These are phyloP conservation scores for Fomitopsis pulvina DNA, from an alignment of 768 basidiomycete genomes.

Conservation along the genomic window DNA sequence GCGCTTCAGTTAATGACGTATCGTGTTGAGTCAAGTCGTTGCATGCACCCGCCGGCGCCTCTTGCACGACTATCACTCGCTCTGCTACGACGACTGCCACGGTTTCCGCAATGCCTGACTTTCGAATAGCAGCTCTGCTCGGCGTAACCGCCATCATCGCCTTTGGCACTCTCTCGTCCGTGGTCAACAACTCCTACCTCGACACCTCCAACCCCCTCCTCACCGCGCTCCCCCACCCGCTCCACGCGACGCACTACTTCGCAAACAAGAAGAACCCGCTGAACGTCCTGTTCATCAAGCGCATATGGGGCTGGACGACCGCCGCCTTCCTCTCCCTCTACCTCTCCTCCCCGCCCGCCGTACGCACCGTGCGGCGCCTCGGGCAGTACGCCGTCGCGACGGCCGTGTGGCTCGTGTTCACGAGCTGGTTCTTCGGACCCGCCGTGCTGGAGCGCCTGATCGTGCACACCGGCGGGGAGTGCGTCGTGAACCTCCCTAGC, in stretches of 20 bases:
- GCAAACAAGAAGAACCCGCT: constrained; percentile 76
- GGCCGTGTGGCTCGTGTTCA: constrained; percentile 66
- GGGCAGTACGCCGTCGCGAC: constrained; percentile 54
- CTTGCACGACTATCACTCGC: neutral
- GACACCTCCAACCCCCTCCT: constrained; percentile 79
- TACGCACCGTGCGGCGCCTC: constrained; percentile 36
- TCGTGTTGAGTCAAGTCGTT: too few relatives aligned
- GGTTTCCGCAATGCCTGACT: constrained; percentile 10
- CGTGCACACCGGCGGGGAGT: constrained; percentile 66
- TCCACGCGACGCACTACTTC: constrained; percentile 60
- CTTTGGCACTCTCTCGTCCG: constrained; percentile 61
- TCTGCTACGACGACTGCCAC: neutral
- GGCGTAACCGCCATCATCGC: constrained; percentile 41
- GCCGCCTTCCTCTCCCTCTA: constrained; percentile 53
- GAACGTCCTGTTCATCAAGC: constrained; percentile 86
- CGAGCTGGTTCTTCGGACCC: constrained; percentile 86
- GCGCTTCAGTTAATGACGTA: too few relatives aligned
- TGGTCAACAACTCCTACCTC: constrained; percentile 61
- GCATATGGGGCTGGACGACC: constrained; percentile 88
- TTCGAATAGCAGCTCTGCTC: constrained; percentile 26
- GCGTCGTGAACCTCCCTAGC: constrained; percentile 56
- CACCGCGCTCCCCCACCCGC: constrained; percentile 62
- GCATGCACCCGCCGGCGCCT: too few relatives aligned
- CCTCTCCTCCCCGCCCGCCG: constrained; percentile 45
- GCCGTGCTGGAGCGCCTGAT: constrained; percentile 63